Evolutionary conservation across 108 stramenopile genomes (phyloP).

Genomic region (Cyclostephanos invisitatus): DNA sequence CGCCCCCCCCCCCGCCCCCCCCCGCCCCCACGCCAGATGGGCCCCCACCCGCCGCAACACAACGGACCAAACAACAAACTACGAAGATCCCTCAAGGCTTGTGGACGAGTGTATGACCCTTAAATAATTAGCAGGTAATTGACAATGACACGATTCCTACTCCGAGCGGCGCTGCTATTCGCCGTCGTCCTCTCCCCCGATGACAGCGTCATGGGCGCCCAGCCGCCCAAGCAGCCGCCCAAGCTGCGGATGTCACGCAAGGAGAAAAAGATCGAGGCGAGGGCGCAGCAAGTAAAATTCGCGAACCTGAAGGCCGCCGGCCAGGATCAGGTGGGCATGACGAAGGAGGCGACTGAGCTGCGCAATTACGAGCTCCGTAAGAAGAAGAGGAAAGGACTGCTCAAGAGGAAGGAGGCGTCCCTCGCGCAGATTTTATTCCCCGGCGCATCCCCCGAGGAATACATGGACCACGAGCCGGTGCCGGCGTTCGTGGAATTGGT

Average conservation of each 20-base stretch:
- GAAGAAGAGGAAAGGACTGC: conserved; percentile 74
- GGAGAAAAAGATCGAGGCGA: conserved; percentile 15
- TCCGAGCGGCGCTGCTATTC: conserved; percentile 25
- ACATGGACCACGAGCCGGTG: conserved; percentile 52
- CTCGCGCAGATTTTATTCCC: conserved; percentile 80
- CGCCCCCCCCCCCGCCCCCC: no score
- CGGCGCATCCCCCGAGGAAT: conserved; percentile 74
- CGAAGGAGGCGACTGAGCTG: conserved; percentile 48
- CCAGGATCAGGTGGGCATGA: conserved; percentile 45
- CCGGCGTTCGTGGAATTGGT: conserved; percentile 76
- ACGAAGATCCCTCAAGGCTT: no score
- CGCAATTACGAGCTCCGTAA: conserved; percentile 54
- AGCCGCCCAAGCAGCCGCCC: no score
- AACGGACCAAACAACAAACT: no score
- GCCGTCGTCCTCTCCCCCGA: conserved; percentile 5
- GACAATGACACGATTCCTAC: conserved; percentile 11
- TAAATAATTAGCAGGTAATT: not conserved
- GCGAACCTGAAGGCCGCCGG: conserved; percentile 46
- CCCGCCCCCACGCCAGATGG: no score
- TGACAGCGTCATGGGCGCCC: not conserved
- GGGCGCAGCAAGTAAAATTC: conserved; percentile 30
- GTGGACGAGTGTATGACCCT: no score
- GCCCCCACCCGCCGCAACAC: no score
- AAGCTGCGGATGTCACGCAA: conserved; percentile 11
- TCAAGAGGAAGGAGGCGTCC: conserved; percentile 58